Evolutionary conservation across 2,329 filamentous ascomycete species (phyloP).

Genomic region (Xylariales sp.): DNA sequence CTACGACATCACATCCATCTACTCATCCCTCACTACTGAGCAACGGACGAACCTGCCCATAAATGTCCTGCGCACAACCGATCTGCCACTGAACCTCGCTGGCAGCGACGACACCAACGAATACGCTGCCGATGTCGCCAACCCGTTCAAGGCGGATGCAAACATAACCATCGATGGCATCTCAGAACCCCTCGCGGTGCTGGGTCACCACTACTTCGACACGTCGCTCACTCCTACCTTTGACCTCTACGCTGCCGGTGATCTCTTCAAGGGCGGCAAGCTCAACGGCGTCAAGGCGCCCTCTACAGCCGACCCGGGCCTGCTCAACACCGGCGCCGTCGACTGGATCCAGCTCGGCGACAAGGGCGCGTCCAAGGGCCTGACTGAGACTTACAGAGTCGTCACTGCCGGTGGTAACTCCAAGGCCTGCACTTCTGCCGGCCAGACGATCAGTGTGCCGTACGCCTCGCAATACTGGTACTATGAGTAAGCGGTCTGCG

Average conservation of each 20-base stretch:
- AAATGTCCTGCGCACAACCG: constrained; percentile 34
- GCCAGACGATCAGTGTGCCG: constrained; percentile 44
- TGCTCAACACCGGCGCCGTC: constrained; percentile 46
- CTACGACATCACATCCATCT: constrained; percentile 52
- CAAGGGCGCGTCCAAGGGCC: constrained; percentile 27
- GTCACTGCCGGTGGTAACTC: constrained; percentile 46
- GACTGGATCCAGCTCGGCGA: constrained; percentile 48
- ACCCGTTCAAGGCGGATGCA: constrained; percentile 40
- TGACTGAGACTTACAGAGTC: constrained; percentile 48
- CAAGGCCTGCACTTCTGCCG: constrained; percentile 35
- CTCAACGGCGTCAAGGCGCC: constrained; percentile 48
- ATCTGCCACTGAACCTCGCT: constrained; percentile 45
- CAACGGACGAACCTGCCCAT: constrained; percentile 37
- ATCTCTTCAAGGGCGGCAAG: constrained; percentile 45
- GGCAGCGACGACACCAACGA: constrained; percentile 18
- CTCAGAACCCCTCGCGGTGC: constrained; percentile 31
- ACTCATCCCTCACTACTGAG: constrained; percentile 38
- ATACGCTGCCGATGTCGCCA: constrained; percentile 37
- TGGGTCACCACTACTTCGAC: constrained; percentile 68
- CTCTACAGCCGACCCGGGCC: constrained; percentile 37
- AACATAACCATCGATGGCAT: constrained; percentile 32
- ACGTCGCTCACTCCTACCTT: constrained; percentile 51
- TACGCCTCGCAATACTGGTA: constrained; percentile 59
- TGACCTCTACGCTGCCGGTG: constrained; percentile 40
- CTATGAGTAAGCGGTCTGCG: constrained; percentile 34